Percentiles rank a stretch among this genome's conserved stretches.
Conservation (phyloP, 2,329 filamentous ascomycete genomes). For the Cladosporium velox region DNA sequence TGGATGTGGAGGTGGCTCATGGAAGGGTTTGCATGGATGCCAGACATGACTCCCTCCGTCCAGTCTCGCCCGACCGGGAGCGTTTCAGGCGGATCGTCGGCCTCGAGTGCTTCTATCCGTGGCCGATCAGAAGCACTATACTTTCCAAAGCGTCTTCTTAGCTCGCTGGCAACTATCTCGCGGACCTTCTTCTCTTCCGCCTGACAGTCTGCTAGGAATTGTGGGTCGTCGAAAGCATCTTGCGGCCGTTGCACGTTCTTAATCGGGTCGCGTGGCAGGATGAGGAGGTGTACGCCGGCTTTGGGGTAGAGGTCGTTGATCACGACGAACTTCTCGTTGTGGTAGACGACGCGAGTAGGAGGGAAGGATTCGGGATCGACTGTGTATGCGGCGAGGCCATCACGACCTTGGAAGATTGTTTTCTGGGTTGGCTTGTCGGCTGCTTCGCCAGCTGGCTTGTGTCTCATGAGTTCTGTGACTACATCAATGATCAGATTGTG, state of each 20-base stretch:
- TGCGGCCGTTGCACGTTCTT: slow-evolving; percentile 71
- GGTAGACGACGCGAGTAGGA: slow-evolving; percentile 62
- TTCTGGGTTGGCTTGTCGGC: slow-evolving; percentile 32
- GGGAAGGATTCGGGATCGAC: slow-evolving; percentile 62
- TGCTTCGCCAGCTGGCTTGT: slow-evolving; percentile 36
- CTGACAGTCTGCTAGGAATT: slow-evolving; percentile 67
- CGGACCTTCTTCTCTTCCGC: slow-evolving; percentile 63
- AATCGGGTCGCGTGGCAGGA: slow-evolving; percentile 72
- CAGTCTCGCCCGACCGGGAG: slow-evolving; percentile 78
- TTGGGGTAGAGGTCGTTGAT: slow-evolving; percentile 88
- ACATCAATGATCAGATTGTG: slow-evolving; percentile 29
- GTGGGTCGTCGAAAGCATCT: slow-evolving; percentile 69
- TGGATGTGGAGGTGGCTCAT: slow-evolving; percentile 95
- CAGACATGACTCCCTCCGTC: slow-evolving; percentile 70
- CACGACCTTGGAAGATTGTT: slow-evolving; percentile 51
- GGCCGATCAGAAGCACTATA: slow-evolving; percentile 64
- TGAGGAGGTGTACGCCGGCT: slow-evolving; percentile 77
- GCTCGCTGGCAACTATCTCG: slow-evolving; percentile 69
- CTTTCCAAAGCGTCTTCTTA: slow-evolving; percentile 67
- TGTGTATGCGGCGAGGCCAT: slow-evolving; percentile 69
- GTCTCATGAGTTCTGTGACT: slow-evolving; percentile 52
- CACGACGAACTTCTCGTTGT: slow-evolving; percentile 69
- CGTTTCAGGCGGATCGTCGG: slow-evolving; percentile 38
- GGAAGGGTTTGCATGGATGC: slow-evolving; percentile 82
- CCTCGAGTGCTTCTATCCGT: slow-evolving; percentile 65